Percentiles rank a stretch among this genome's conserved stretches.
Evolutionary conservation across 2,329 filamentous ascomycete genomes (phyloP).

Genomic region (Ophiognomonia clavigignenti-juglandacearum): DNA sequence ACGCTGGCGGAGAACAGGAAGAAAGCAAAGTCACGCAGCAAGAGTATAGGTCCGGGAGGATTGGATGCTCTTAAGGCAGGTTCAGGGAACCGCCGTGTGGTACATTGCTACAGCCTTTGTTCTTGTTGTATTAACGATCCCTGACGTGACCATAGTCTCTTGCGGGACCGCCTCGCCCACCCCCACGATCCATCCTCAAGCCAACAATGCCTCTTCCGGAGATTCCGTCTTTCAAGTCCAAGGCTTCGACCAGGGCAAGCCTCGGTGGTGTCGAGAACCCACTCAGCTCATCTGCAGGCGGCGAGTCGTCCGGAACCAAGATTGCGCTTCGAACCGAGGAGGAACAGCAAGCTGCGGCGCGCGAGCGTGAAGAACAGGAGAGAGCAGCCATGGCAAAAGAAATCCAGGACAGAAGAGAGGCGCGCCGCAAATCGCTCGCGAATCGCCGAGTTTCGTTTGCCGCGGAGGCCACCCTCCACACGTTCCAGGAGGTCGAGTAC

Average conservation of each 20-base stretch:
- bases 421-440: conserved; percentile 85
- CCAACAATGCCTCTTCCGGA: conserved; percentile 66
- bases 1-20: conserved; percentile 47
- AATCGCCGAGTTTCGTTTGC: conserved; percentile 95
- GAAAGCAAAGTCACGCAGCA: conserved; percentile 73
- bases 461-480: conserved; percentile 93
- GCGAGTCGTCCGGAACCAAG: conserved; percentile 43
- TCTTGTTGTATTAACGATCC: conserved; percentile 27
- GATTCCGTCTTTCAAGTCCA: conserved; percentile 64
- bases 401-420: conserved; percentile 70
- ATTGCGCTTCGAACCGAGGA: conserved; percentile 65
- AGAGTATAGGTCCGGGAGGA: conserved; percentile 91
- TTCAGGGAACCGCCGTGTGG: conserved; percentile 74
- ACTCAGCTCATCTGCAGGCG: conserved; percentile 40
- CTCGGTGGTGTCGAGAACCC: conserved; percentile 35
- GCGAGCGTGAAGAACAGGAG: conserved; percentile 65
- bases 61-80: conserved; percentile 74
- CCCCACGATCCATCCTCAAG: conserved; percentile 72
- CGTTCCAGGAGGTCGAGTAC: conserved; percentile 91
- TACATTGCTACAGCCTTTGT: conserved; percentile 34
- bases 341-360: conserved; percentile 64
- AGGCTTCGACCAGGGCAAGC: conserved; percentile 33
- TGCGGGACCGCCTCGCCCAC: conserved; percentile 45
- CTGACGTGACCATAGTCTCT: conserved; percentile 43
- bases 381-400: conserved; percentile 55